A percentile compares a stretch with the other conserved stretches of the same genome.
These are phyloP conservation scores for Ettlia oleoabundans DNA, from an alignment of 139 green algal species.

Conservation along the genomic window DNA sequence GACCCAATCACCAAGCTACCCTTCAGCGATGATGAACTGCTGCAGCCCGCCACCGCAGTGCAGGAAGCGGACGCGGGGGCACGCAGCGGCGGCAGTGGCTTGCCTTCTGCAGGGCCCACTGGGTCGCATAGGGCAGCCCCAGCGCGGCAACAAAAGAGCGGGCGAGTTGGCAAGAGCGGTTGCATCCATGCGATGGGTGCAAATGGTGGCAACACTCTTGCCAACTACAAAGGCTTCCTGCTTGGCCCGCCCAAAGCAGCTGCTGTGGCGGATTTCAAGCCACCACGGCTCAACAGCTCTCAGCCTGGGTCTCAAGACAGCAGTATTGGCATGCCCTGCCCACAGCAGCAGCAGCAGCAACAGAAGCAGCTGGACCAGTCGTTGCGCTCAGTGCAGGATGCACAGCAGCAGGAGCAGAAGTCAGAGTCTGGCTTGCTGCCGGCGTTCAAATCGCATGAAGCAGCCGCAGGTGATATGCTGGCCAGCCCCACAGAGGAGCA, in stretches of 20 bases:
- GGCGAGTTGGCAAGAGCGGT: not conserved
- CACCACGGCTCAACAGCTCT: not conserved
- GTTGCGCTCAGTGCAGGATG: no score
- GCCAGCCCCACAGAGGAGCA: conserved; percentile 26
- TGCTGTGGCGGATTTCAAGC: not conserved
- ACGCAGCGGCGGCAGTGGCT: not conserved
- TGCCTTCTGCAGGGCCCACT: not conserved
- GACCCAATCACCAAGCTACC: conserved; percentile 63
- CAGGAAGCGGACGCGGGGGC: not conserved
- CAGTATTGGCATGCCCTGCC: no score
- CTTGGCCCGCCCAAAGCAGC: not conserved
- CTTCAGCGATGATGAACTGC: conserved; percentile 27
- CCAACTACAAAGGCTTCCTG: conserved; percentile 24
- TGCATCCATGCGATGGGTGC: not conserved
- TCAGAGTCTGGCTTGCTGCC: not conserved
- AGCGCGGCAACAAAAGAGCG: not conserved
- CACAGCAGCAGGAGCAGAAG: not conserved
- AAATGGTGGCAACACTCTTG: not conserved
- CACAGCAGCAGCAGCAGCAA: conserved; percentile 6
- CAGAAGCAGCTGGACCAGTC: not conserved
- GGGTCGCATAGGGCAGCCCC: not conserved
- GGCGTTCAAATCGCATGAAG: not conserved
- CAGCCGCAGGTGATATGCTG: not conserved
- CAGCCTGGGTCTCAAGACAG: conserved; percentile 14
- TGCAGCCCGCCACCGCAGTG: conserved; percentile 14